phyloP scores from a whole-genome alignment of 306 rosid species.

The Glycyrrhiza uralensis region DNA sequence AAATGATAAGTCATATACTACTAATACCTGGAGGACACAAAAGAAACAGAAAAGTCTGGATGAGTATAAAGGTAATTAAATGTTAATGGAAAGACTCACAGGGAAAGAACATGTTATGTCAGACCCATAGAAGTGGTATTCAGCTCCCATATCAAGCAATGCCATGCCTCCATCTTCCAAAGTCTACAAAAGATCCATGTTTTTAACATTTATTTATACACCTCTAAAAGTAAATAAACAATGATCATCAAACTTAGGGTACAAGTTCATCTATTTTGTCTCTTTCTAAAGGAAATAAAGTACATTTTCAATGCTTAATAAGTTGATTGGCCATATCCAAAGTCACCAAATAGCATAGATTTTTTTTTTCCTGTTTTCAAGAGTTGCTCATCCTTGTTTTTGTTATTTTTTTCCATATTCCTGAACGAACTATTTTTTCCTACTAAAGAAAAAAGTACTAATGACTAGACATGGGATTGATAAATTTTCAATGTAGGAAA shows the following conservation, averaged over 20 bases:
- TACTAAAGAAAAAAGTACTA: background rate
- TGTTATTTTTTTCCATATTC: background rate
- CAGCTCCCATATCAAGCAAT: conserved; percentile 97
- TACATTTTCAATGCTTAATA: background rate
- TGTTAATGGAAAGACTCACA: conserved; percentile 49
- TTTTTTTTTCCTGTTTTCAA: background rate
- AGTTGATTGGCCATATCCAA: conserved; percentile 20
- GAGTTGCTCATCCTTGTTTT: background rate
- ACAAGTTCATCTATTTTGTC: conserved; percentile 15
- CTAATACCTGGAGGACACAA: background rate
- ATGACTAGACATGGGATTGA: background rate
- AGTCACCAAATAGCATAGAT: conserved; percentile 14
- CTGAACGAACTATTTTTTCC: conserved; percentile 9
- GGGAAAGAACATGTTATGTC: conserved; percentile 96
- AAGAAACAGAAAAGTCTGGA: background rate
- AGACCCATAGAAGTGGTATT: conserved; percentile 87
- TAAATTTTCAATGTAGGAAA: background rate
- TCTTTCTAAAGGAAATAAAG: background rate
- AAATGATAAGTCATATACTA: background rate
- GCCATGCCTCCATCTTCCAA: conserved; percentile 91
- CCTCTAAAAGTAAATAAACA: background rate
- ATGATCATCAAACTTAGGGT: conserved; percentile 13
- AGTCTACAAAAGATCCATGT: conserved; percentile 45
- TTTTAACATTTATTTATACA: background rate
- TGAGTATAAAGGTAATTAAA: background rate